phyloP scores from a whole-genome alignment of 257 asterid genomes.

The Plantago major region DNA sequence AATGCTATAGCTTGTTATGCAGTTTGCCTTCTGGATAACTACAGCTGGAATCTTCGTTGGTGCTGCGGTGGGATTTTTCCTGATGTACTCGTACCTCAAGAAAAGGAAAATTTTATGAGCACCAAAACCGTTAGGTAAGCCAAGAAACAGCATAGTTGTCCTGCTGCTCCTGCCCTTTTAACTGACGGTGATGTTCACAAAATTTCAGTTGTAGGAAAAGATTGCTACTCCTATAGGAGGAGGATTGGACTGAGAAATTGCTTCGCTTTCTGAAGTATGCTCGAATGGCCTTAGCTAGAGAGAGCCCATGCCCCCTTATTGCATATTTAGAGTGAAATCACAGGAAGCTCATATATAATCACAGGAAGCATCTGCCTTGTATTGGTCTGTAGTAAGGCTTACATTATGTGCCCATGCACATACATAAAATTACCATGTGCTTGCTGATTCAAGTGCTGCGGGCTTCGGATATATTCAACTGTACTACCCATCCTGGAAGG shows the following conservation, averaged over 20 bases:
- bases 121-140: slow-evolving; percentile 3
- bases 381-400: too few species aligned
- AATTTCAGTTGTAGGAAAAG: neutral
- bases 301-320: neutral
- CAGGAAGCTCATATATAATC: too few species aligned
- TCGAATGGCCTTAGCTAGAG: neutral
- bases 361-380: too few species aligned
- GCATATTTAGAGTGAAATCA: neutral
- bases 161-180: slow-evolving; percentile 1
- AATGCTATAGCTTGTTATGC: slow-evolving; percentile 26
- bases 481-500: too few species aligned
- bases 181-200: neutral
- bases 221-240: neutral
- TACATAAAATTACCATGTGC: too few species aligned
- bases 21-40: slow-evolving; percentile 94
- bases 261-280: neutral
- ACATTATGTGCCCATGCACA: too few species aligned
- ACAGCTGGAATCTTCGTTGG: slow-evolving; percentile 84
- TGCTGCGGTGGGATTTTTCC: slow-evolving; percentile 60
- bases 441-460: too few species aligned
- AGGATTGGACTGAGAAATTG: too few species aligned
- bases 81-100: slow-evolving; percentile 74
- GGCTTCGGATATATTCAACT: too few species aligned
- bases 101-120: slow-evolving; percentile 67
- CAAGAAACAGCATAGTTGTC: neutral